Base-by-base conservation (phyloP, 108 stramenopile genomes). In the Fistulifera pelliculosa region DNA sequence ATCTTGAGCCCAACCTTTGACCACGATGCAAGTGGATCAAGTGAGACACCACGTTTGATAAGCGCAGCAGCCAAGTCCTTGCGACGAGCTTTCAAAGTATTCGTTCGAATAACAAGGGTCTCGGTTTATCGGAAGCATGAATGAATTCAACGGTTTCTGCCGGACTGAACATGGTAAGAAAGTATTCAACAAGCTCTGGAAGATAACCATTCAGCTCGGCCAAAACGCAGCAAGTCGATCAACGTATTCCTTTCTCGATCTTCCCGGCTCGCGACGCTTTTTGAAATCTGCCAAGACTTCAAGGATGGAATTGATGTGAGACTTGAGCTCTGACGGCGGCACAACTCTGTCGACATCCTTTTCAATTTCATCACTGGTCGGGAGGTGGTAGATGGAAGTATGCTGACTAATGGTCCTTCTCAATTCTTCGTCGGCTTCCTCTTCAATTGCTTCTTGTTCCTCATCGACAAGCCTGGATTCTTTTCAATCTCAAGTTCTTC, bases 1-100 rank as follows among this genome's bases (percentile, higher is more conserved):
- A 99, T 95, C 55, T 98, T 97, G 38, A 99, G 68, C 6, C 94
- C 97, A 16, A 98, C 99, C 77, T 98, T 98, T 48, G 91, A 94
- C 99, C 99, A 99, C 28, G 64, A 38, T 12, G 96, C 96, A 21
- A 99, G 61, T 5, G 97, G 97, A 81, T 99, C 99, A 21, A 99
- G 72, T 25, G 79, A 73, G 6, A 98, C 96, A 24, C 99, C 99
- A 35, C 99, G 81, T 64, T 98, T 98, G 76, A 97, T 93, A 38
- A 99, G 70, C 6, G 94, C 87, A 43, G 96, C 75, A 17, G 95
- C 97, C 31, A 99, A 78, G 62, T 99, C 97, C 67, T 96, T 94
- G 35, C 96, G 77, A 38, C 96, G 72, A 10, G 96, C 80, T 72
- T 99, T 99, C 48, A 99, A 82, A 22, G 99, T 99, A 78, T 99